A percentile compares a stretch with the other conserved stretches of the same genome.
Conservation (phyloP, 331 rosid species). For the Spiraea crenata region DNA sequence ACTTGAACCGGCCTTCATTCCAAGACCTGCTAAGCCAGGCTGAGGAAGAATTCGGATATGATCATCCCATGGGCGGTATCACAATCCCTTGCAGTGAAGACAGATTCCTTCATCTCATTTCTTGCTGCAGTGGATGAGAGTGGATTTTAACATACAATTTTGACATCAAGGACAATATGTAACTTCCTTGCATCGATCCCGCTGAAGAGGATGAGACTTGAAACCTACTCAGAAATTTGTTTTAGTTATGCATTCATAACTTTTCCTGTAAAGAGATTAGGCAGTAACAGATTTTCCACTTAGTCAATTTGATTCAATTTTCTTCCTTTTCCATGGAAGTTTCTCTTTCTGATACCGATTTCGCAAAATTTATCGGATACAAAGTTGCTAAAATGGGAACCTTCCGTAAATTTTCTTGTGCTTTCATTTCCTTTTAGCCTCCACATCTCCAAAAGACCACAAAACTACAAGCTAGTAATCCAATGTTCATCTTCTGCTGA, state of each 20-base stretch:
- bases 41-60: slow-evolving; percentile 32
- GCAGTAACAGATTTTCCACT: neutral
- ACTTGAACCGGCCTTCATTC: slow-evolving; percentile 36
- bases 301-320: neutral
- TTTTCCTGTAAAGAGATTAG: neutral
- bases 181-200: neutral
- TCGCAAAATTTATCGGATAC: neutral
- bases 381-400: no score
- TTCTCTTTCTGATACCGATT: neutral
- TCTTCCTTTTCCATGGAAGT: neutral
- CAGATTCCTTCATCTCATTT: slow-evolving; percentile 21
- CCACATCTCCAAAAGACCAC: no score
- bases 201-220: neutral
- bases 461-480: no score
- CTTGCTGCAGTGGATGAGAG: slow-evolving; percentile 16
- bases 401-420: no score
- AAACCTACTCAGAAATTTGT: neutral
- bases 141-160: neutral
- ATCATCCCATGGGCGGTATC: slow-evolving; percentile 35
- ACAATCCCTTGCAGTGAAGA: slow-evolving; percentile 39
- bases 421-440: no score
- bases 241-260: no score
- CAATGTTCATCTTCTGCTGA: neutral
- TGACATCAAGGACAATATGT: neutral
- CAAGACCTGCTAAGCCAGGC: slow-evolving; percentile 28